phyloP scores from a whole-genome alignment of 1,284 basidiomycete species.

The Melampsora americana region DNA sequence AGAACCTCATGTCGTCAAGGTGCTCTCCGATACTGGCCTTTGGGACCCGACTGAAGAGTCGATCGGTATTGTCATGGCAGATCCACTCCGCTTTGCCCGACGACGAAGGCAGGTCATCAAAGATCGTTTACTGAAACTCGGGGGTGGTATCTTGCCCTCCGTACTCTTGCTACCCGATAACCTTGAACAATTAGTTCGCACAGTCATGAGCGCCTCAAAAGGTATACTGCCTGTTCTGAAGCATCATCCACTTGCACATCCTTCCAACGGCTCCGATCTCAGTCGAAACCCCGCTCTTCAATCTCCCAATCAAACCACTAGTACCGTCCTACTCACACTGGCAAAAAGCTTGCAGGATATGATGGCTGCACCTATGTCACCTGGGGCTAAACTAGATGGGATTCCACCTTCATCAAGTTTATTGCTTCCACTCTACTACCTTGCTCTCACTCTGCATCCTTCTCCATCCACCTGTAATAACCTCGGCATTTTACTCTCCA shows the following conservation, averaged over 20 bases:
- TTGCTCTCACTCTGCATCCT: constrained; percentile 61
- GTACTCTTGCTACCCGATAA: constrained; percentile 59
- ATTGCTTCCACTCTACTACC: constrained; percentile 62
- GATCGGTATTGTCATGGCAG: constrained; percentile 35
- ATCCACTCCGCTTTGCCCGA: constrained; percentile 55
- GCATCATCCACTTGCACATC: constrained; percentile 48
- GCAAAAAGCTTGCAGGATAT: constrained; percentile 62
- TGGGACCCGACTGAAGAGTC: constrained; percentile 31
- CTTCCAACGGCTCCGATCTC: constrained; percentile 47
- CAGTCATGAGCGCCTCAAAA: constrained; percentile 55
- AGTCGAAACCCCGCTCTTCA: constrained; percentile 51
- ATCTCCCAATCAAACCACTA: constrained; percentile 57
- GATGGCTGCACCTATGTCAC: constrained; percentile 47
- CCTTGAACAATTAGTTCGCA: constrained; percentile 53
- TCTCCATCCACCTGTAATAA: constrained; percentile 64
- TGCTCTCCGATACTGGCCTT: constrained; percentile 29
- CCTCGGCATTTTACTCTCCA: constrained; percentile 63
- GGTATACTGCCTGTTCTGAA: constrained; percentile 44
- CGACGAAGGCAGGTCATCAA: constrained; percentile 54
- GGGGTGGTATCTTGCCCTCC: constrained; percentile 57
- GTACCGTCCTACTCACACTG: constrained; percentile 61
- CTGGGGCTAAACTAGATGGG: constrained; percentile 50
- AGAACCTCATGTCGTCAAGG: constrained; percentile 47
- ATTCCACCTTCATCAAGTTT: constrained; percentile 59
- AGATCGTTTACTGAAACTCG: constrained; percentile 52